phyloP scores from a whole-genome alignment of 2,329 filamentous ascomycete genomes.

The Pseudogymnoascus sp. region DNA sequence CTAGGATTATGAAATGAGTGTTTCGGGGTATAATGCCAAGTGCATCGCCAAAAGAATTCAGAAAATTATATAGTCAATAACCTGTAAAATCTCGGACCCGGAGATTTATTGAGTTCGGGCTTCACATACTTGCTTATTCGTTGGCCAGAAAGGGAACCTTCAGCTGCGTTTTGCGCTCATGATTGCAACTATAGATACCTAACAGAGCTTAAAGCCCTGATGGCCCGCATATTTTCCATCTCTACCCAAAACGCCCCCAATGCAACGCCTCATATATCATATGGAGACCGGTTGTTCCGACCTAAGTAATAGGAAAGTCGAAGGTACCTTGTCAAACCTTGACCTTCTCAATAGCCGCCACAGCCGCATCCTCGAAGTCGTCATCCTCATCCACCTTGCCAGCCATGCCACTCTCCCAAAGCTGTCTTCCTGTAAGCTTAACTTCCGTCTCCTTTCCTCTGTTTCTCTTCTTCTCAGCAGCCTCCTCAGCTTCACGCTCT shows the following conservation, averaged over 20 bases:
- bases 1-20: neutral
- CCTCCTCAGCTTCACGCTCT: slow-evolving; percentile 65
- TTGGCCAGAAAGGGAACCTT: neutral
- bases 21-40: neutral
- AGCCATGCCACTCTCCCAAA: slow-evolving; percentile 69
- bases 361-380: slow-evolving; percentile 49
- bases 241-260: slow-evolving; percentile 20
- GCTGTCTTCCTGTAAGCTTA: slow-evolving; percentile 62
- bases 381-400: slow-evolving; percentile 58
- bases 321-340: slow-evolving; percentile 47
- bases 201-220: neutral
- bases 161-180: slow-evolving; percentile 2
- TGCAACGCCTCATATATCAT: slow-evolving; percentile 19
- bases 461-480: slow-evolving; percentile 74
- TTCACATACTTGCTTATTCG: neutral
- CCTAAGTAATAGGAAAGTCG: slow-evolving; percentile 13
- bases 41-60: neutral
- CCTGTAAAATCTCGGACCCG: neutral
- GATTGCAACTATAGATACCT: slow-evolving; percentile 3
- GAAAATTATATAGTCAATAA: neutral
- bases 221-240: neutral
- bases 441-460: slow-evolving; percentile 64
- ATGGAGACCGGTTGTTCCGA: neutral
- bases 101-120: neutral
- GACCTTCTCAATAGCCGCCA: slow-evolving; percentile 59